phyloP scores from a whole-genome alignment of 805 yeast species.

The Hanseniaspora occidentalis region DNA sequence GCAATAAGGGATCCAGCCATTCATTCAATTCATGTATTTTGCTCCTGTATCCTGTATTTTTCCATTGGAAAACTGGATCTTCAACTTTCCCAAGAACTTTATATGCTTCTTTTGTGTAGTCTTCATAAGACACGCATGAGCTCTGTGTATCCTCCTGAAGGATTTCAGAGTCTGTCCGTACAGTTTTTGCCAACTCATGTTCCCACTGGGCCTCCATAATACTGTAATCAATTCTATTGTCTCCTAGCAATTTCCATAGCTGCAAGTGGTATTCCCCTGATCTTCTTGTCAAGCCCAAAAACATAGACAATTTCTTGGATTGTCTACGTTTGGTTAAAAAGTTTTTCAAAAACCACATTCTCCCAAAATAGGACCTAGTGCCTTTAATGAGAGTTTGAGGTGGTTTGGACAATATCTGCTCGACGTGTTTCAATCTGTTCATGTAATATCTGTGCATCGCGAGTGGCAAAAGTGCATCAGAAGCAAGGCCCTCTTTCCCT shows the following conservation, averaged over 20 bases:
- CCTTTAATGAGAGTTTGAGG: constrained; percentile 14
- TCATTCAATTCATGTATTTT: constrained; percentile 2
- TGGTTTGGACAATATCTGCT: constrained; percentile 13
- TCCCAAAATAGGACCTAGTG: constrained; percentile 16
- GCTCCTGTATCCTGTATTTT: not conserved
- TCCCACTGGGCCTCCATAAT: constrained; percentile 24
- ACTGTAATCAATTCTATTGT: constrained; percentile 5
- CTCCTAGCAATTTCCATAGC: constrained; percentile 2
- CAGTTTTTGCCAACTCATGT: constrained; percentile 3
- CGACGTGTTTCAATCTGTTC: constrained; percentile 10
- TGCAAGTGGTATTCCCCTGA: constrained; percentile 15
- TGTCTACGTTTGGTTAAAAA: constrained; percentile 18
- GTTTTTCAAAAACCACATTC: constrained; percentile 22
- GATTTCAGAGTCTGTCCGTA: not conserved
- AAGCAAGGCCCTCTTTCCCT: not conserved
- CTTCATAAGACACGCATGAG: not conserved
- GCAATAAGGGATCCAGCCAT: constrained; percentile 20
- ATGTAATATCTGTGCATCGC: constrained; percentile 17
- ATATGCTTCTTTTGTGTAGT: not conserved
- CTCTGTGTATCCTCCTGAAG: not conserved
- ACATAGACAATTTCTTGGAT: constrained; percentile 14
- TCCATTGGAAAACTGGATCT: not conserved
- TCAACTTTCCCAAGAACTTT: not conserved
- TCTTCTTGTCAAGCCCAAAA: constrained; percentile 14
- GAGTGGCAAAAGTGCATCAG: constrained; percentile 13